Evolutionary conservation across 768 basidiomycete species (phyloP).

Genomic region (Boletus subparvulus): DNA sequence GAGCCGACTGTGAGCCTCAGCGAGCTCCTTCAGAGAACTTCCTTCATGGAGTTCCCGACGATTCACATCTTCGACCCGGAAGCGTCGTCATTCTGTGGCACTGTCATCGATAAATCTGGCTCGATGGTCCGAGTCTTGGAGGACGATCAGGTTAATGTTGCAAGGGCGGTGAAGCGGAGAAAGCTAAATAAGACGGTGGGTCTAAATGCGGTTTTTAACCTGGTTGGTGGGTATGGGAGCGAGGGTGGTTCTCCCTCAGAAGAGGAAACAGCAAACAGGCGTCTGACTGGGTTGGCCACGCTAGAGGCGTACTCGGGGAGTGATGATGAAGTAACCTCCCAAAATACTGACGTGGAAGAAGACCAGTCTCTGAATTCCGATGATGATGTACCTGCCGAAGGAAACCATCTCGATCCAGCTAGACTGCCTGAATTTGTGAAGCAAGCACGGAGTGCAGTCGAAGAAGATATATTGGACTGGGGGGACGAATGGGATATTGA

Average conservation of each 20-base stretch:
- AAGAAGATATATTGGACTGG: conserved; percentile 33
- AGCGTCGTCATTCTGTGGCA: conserved; percentile 53
- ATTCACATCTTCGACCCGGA: conserved; percentile 70
- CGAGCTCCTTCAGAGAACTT: conserved; percentile 51
- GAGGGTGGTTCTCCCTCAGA: conserved; percentile 40
- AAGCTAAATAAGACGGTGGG: conserved; percentile 54
- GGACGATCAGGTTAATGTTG: conserved; percentile 23
- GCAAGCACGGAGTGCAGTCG: conserved; percentile 23
- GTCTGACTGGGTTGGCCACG: conserved; percentile 16
- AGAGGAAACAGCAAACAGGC: conserved; percentile 7
- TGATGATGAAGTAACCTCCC: conserved; percentile 9
- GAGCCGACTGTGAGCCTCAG: conserved; percentile 50
- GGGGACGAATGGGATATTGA: conserved; percentile 30
- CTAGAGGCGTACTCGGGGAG: conserved; percentile 27
- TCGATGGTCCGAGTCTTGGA: conserved; percentile 22
- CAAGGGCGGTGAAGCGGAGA: conserved; percentile 51
- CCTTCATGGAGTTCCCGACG: conserved; percentile 83
- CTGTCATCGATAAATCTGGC: conserved; percentile 57
- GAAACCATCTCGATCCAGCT: conserved; percentile 14
- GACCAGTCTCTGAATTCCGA: conserved; percentile 9
- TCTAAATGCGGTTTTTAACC: conserved; percentile 53
- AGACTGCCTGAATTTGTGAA: conserved; percentile 24
- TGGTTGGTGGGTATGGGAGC: conserved; percentile 63
- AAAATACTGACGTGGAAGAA: conserved; percentile 15
- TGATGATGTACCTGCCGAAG: conserved; percentile 14